A percentile compares a stretch with the other conserved stretches of the same genome.
Conservation (phyloP, 1,284 basidiomycete species). For the Tremellales sp. region DNA sequence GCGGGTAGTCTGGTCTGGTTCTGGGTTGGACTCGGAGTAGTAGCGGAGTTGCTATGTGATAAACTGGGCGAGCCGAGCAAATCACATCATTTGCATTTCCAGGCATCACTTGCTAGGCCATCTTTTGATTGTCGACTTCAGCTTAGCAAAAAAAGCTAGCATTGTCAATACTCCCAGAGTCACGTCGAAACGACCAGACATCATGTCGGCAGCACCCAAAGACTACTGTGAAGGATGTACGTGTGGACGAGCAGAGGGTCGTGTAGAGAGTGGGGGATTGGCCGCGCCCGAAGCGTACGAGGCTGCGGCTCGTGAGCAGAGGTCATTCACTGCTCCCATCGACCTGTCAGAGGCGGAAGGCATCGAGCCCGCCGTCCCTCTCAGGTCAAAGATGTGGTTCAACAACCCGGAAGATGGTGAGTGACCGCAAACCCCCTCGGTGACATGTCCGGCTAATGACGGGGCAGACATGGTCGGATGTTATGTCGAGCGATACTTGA, state of each 20-base stretch:
- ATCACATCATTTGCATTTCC: no score
- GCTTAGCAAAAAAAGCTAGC: no score
- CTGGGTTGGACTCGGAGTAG: no score
- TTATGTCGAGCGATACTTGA: conserved; percentile 47
- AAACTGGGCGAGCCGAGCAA: no score
- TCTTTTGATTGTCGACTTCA: no score
- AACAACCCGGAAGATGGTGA: conserved; percentile 37
- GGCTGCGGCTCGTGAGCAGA: conserved; percentile 13
- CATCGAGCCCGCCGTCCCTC: conserved; percentile 33
- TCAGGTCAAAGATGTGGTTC: conserved; percentile 45
- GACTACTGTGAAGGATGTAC: conserved; percentile 22
- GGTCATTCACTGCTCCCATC: conserved; percentile 38
- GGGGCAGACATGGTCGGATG: conserved; percentile 21
- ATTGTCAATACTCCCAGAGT: neutral
- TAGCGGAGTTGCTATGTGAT: no score
- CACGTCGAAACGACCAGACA: neutral
- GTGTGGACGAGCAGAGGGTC: conserved; percentile 27
- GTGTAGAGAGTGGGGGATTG: conserved; percentile 5
- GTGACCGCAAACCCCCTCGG: conserved; percentile 4
- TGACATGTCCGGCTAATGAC: conserved; percentile 3
- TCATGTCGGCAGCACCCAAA: neutral
- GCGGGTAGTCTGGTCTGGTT: no score
- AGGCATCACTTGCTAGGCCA: no score
- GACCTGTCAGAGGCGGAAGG: conserved; percentile 29
- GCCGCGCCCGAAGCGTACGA: conserved; percentile 6